Percentiles rank a stretch among this genome's conserved stretches.
Evolutionary conservation across 2,329 filamentous ascomycete genomes (phyloP).

Genomic region (Alternaria gaisen): DNA sequence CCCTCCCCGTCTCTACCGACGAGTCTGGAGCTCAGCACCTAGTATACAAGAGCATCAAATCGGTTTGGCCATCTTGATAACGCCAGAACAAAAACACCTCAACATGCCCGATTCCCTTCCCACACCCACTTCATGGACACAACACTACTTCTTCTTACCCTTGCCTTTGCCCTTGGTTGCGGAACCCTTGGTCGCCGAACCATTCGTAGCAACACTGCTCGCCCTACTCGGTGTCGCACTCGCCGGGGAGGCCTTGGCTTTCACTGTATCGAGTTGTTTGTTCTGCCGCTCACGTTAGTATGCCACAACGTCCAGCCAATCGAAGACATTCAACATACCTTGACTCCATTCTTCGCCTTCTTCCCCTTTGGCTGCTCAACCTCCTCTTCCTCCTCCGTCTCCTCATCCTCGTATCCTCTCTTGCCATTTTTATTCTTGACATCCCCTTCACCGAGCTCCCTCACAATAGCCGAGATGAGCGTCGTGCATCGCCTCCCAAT

Average conservation of each 20-base stretch:
- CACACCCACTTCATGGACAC: background rate
- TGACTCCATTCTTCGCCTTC: constrained; percentile 87
- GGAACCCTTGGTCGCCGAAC: constrained; percentile 64
- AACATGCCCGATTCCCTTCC: background rate
- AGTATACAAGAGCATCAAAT: too few species aligned
- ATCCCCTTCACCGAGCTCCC: constrained; percentile 82
- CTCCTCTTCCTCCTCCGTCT: constrained; percentile 75
- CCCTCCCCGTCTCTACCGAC: too few species aligned
- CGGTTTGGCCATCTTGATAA: background rate
- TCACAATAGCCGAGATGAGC: constrained; percentile 89
- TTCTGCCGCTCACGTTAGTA: constrained; percentile 67
- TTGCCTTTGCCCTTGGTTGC: constrained; percentile 59
- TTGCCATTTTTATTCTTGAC: constrained; percentile 72
- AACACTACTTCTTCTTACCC: constrained; percentile 58
- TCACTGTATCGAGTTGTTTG: constrained; percentile 90
- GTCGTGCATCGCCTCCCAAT: constrained; percentile 93
- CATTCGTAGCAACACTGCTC: constrained; percentile 83
- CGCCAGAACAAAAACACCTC: constrained; percentile 6
- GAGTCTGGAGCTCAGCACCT: too few species aligned
- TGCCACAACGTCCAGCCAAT: too few species aligned
- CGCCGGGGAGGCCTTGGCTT: constrained; percentile 75
- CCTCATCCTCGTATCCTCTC: constrained; percentile 81
- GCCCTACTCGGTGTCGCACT: constrained; percentile 83
- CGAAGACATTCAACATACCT: constrained; percentile 65
- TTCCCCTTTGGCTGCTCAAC: constrained; percentile 89